Percentiles rank a stretch among this genome's conserved stretches.
phyloP scores from a whole-genome alignment of 1,139 yeast genomes.

The Taphrina pruni region DNA sequence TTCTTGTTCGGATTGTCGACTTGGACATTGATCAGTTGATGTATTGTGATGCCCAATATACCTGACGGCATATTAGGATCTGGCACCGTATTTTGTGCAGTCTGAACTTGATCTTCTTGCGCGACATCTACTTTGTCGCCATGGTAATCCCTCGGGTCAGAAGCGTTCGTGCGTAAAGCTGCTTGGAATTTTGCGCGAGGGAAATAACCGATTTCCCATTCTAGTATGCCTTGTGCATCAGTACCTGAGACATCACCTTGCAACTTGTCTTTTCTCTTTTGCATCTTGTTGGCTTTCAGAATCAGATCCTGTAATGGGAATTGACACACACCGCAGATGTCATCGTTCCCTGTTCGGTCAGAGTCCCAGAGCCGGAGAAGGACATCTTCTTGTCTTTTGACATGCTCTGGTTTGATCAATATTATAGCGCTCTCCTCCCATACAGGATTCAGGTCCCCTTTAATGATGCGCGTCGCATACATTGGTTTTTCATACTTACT shows the following conservation, averaged over 20 bases:
- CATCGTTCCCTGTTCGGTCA: conserved; percentile 32
- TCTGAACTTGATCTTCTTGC: conserved; percentile 24
- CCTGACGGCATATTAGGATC: conserved; percentile 38
- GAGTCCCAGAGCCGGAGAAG: conserved; percentile 38
- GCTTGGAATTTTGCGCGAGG: conserved; percentile 24
- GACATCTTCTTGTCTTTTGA: conserved; percentile 37
- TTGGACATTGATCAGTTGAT: conserved; percentile 32
- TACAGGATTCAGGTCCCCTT: conserved; percentile 38
- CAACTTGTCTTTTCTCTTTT: conserved; percentile 33
- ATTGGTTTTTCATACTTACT: conserved; percentile 40
- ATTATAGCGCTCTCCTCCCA: conserved; percentile 39
- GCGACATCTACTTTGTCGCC: conserved; percentile 32
- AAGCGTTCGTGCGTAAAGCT: conserved; percentile 30
- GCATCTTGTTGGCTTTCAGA: conserved; percentile 33
- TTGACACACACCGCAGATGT: conserved; percentile 32
- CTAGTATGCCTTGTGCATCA: conserved; percentile 36
- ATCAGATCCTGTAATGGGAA: conserved; percentile 39
- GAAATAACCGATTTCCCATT: conserved; percentile 40
- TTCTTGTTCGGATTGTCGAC: conserved; percentile 34
- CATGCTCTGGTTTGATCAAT: conserved; percentile 35
- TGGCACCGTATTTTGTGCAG: conserved; percentile 37
- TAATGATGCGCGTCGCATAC: conserved; percentile 41
- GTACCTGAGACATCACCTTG: conserved; percentile 39
- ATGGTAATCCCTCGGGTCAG: conserved; percentile 34
- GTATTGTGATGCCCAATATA: conserved; percentile 28